Evolutionary conservation across 2,329 filamentous ascomycete species (phyloP).

Genomic region (Paecilomyces sp.): DNA sequence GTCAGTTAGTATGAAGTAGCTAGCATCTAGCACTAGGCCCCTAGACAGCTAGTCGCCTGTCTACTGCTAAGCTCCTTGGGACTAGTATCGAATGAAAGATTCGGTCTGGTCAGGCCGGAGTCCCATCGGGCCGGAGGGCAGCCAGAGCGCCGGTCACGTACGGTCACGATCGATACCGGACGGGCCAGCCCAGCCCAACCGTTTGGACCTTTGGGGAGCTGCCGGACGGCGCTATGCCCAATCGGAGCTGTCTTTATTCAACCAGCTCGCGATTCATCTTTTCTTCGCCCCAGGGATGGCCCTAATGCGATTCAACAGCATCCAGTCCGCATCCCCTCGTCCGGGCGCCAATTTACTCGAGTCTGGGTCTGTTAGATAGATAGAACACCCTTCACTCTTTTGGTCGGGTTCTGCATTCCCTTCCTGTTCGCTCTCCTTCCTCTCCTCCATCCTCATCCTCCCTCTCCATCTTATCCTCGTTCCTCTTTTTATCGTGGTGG

Average conservation of each 20-base stretch:
- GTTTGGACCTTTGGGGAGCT: conserved; percentile 27
- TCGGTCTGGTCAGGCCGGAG: too few relatives aligned
- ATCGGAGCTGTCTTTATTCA: conserved; percentile 24
- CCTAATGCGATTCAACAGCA: neutral
- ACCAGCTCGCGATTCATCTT: conserved; percentile 14
- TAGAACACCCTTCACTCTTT: neutral
- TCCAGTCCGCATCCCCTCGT: neutral
- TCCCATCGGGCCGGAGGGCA: too few relatives aligned
- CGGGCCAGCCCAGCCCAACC: conserved; percentile 24
- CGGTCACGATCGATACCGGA: neutral
- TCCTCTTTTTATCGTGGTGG: neutral
- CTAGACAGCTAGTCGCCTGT: too few relatives aligned
- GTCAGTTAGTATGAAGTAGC: too few relatives aligned
- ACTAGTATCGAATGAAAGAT: too few relatives aligned
- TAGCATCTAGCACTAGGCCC: too few relatives aligned
- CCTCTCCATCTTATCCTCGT: neutral
- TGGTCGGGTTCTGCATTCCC: neutral
- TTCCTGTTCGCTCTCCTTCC: neutral
- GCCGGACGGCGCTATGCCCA: conserved; percentile 22
- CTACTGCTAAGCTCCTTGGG: too few relatives aligned
- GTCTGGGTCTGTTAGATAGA: neutral
- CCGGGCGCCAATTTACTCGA: neutral
- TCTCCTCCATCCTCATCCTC: neutral
- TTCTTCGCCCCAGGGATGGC: conserved; percentile 1
- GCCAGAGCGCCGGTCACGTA: conserved; percentile 1